A percentile compares a stretch with the other conserved stretches of the same genome.
Conservation (phyloP, 345 rosid species). For the Excoecaria cochinchinensis region DNA sequence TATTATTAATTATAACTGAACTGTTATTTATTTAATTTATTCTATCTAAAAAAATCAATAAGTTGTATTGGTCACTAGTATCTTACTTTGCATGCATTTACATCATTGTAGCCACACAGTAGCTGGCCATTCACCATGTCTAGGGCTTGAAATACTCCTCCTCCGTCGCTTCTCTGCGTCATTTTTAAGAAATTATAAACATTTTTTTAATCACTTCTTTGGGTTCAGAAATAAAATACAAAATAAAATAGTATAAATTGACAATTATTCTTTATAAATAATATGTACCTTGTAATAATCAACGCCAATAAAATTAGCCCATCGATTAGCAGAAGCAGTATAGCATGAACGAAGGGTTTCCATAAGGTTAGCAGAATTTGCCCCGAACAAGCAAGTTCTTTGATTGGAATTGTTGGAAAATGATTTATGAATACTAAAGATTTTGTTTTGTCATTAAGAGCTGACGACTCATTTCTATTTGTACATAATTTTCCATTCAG, state of each 20-base stretch:
- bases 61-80: no score
- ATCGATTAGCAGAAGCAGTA: constrained; percentile 41
- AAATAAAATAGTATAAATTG: no score
- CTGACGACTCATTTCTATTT: constrained; percentile 44
- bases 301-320: constrained; percentile 59
- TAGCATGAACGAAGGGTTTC: constrained; percentile 43
- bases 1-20: no score
- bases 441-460: constrained; percentile 45
- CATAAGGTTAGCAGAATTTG: constrained; percentile 40
- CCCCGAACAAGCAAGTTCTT: constrained; percentile 30
- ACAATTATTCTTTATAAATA: no score
- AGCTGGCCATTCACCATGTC: constrained; percentile 56
- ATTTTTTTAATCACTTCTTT: no score
- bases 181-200: no score
- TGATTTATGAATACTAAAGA: constrained; percentile 49
- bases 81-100: constrained; percentile 36
- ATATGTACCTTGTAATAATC: constrained; percentile 54
- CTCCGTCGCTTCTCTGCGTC: constrained; percentile 52
- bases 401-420: constrained; percentile 41
- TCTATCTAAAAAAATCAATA: no score
- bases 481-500: constrained; percentile 35
- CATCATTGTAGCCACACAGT: constrained; percentile 48
- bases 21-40: no score
- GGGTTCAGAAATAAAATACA: no score
- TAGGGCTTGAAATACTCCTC: constrained; percentile 59